Conservation (phyloP, 208 protist species). For the Trypanosoma vivax region DNA sequence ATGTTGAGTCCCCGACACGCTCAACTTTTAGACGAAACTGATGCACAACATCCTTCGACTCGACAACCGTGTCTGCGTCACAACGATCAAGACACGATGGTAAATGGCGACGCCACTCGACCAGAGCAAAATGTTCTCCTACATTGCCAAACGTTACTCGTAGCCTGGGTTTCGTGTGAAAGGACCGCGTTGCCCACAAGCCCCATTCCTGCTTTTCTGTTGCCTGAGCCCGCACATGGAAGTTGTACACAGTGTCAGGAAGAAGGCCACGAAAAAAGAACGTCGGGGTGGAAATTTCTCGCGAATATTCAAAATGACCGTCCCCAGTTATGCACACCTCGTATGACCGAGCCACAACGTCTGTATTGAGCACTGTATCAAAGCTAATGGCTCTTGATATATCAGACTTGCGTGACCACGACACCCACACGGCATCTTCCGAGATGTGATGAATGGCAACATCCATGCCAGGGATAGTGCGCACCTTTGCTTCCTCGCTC, state of each 20-base stretch:
- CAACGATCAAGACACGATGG: slow-evolving; percentile 26
- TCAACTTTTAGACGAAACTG: slow-evolving; percentile 86
- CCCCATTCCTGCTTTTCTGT: slow-evolving; percentile 77
- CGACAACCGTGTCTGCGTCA: slow-evolving; percentile 28
- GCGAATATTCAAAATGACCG: slow-evolving; percentile 69
- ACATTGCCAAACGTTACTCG: slow-evolving; percentile 87
- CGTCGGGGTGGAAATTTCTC: slow-evolving; percentile 61
- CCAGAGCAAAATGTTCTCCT: slow-evolving; percentile 88
- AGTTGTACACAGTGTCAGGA: slow-evolving; percentile 79
- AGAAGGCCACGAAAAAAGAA: slow-evolving; percentile 85
- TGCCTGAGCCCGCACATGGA: slow-evolving; percentile 76
- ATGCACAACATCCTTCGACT: slow-evolving; percentile 72
- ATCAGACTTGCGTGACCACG: slow-evolving; percentile 74
- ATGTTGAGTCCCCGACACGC: slow-evolving; percentile 49
- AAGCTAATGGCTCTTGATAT: slow-evolving; percentile 38
- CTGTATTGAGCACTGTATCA: slow-evolving; percentile 76
- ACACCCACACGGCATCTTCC: slow-evolving; percentile 85
- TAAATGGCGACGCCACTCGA: slow-evolving; percentile 86
- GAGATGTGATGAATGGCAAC: slow-evolving; percentile 81
- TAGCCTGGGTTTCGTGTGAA: slow-evolving; percentile 77
- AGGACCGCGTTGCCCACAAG: slow-evolving; percentile 70
- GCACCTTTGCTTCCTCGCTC: slow-evolving; percentile 81
- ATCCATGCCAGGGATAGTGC: slow-evolving; percentile 80
- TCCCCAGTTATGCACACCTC: slow-evolving; percentile 72
- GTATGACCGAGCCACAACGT: slow-evolving; percentile 68